Evolutionary conservation across 2,329 filamentous ascomycete genomes (phyloP), one percentile per base, ranked within the genome.

Genomic region (Graphilbum sp.): DNA sequence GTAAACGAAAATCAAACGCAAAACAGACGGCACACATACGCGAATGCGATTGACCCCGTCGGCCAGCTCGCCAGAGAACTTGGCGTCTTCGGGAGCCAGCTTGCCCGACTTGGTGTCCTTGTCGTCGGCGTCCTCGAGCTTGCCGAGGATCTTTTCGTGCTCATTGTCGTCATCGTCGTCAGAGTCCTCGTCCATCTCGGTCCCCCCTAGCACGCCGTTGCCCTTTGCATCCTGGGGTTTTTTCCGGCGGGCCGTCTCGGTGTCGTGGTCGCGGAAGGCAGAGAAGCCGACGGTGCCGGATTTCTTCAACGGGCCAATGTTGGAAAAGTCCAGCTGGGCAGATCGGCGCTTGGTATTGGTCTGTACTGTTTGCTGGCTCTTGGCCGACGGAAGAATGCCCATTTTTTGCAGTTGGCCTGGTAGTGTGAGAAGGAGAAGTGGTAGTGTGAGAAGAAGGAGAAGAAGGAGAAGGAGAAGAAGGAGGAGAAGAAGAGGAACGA

Each of bases 381-480:
- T 88, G 5, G 72, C 57, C 9, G 77, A 67, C 32, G 76, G 69
- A 23, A 93, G 60, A 29, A 98, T 84, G 29, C 88, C 88, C 78
- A 98, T 94, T 60, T 96, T 98, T 52, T 87, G 79, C 36, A 98
- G 66, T 76, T 98, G 90, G 37, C 85, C 86, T 93, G 46, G 20
- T 12, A 5, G 0, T 31, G 34, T 32, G 8, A 35, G 34, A 15
- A 35, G 7, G 10, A 32, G 36, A 38, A 44, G 5, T 16, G 34
- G 25, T 16, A 21, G 21, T 17, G 13, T 10, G 34, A n/a, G 31
- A 18, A 23, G 32, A 34, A 17, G 16, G 4, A 2, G 37, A 24
- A 23, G 11, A 15, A 15, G 20, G 38, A 31, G 20, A 27, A 9
- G 23, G 23, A 35, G 35, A n/a, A 23, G n/a, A 3, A 10, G 25